Conservation (phyloP, 768 basidiomycete species). For the Psilocybe sp. region DNA sequence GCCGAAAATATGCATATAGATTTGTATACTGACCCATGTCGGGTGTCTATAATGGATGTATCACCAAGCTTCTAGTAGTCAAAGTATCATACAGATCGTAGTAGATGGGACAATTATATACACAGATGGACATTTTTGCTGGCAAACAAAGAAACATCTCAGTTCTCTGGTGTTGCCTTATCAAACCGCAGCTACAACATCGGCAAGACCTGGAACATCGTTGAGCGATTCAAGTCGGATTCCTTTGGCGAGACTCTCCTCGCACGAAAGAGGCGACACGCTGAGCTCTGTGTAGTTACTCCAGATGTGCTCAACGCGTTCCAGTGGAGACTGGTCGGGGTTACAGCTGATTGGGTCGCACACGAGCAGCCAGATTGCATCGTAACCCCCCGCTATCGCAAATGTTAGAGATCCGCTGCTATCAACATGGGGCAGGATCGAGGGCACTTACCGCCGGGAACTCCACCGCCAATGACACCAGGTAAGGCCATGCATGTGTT, state of each 20-base stretch:
- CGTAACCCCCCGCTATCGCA: slow-evolving; percentile 86
- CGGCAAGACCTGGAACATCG: slow-evolving; percentile 51
- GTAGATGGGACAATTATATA: no score
- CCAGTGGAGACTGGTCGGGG: slow-evolving; percentile 47
- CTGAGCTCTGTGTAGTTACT: slow-evolving; percentile 53
- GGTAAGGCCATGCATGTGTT: slow-evolving; percentile 72
- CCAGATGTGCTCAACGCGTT: slow-evolving; percentile 71
- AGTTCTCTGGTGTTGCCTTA: background rate
- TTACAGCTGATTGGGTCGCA: slow-evolving; percentile 52
- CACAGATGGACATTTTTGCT: no score
- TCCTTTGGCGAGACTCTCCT: slow-evolving; percentile 68
- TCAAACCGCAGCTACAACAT: slow-evolving; percentile 23
- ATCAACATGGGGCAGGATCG: background rate
- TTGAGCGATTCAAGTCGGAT: slow-evolving; percentile 61
- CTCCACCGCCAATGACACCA: slow-evolving; percentile 92
- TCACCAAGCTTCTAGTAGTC: no score
- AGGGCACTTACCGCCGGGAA: slow-evolving; percentile 82
- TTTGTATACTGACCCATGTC: background rate
- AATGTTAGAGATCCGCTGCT: background rate
- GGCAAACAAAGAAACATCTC: background rate
- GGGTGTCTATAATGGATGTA: slow-evolving; percentile 1
- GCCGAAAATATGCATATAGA: slow-evolving; percentile 65
- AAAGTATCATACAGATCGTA: no score
- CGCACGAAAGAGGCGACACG: slow-evolving; percentile 70
- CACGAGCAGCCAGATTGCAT: slow-evolving; percentile 93